phyloP scores from a whole-genome alignment of 441 rosid species.

The Syzygium syzygioides region DNA sequence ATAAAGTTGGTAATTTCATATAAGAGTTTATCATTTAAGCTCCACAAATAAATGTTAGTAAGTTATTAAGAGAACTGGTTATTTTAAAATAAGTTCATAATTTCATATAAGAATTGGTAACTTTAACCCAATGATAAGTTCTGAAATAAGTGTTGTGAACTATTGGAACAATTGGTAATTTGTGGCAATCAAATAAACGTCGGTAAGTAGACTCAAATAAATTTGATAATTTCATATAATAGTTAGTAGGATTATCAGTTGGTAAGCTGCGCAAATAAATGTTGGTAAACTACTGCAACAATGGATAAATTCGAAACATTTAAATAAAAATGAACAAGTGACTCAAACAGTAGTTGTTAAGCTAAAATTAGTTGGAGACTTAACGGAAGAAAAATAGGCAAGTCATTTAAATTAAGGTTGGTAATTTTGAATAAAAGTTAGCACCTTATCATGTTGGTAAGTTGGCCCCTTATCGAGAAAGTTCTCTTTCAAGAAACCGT shows the following conservation, averaged over 20 bases:
- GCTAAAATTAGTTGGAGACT: background rate
- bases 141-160: background rate
- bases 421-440: background rate
- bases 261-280: too few relatives aligned
- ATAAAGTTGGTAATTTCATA: background rate
- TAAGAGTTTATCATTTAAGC: background rate
- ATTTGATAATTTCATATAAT: too few relatives aligned
- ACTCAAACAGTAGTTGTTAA: background rate
- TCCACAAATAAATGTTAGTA: background rate
- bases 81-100: too few relatives aligned
- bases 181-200: background rate
- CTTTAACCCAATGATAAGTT: background rate
- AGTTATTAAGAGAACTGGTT: background rate
- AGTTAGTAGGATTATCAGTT: background rate
- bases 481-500: too few relatives aligned
- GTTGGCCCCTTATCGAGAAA: too few relatives aligned
- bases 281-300: too few relatives aligned
- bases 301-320: background rate
- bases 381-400: background rate
- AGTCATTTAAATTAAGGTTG: background rate
- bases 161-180: background rate
- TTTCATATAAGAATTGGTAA: background rate
- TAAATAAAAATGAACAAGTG: background rate
- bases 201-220: background rate
- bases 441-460: background rate